Conservation (phyloP, 1,139 yeast genomes). For the Zhuliangozyma blackwelliae region DNA sequence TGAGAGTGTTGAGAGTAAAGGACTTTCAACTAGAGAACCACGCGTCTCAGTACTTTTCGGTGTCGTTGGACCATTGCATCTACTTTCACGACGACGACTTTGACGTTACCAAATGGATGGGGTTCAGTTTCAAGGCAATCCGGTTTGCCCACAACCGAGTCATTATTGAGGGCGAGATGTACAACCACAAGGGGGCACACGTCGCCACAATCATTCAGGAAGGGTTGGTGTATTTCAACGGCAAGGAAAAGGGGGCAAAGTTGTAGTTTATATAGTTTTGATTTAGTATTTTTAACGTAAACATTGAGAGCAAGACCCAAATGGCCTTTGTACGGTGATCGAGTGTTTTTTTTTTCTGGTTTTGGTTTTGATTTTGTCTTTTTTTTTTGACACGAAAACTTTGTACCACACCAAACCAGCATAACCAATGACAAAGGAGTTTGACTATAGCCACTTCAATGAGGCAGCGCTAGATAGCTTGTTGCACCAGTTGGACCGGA, state of each 20-base stretch:
- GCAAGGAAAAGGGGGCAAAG: slow-evolving; percentile 9
- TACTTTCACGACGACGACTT: slow-evolving; percentile 61
- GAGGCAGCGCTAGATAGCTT: slow-evolving; percentile 19
- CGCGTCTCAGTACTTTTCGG: slow-evolving; percentile 36
- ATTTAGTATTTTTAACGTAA: no score
- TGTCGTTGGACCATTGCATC: slow-evolving; percentile 64
- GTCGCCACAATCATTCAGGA: slow-evolving; percentile 68
- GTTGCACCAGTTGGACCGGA: slow-evolving; percentile 19
- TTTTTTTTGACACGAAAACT: background rate
- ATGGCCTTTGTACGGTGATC: no score
- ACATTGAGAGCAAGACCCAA: no score
- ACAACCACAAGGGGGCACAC: slow-evolving; percentile 45
- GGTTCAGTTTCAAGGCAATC: slow-evolving; percentile 47
- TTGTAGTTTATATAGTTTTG: slow-evolving; percentile 1
- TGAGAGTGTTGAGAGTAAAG: slow-evolving; percentile 24
- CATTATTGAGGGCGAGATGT: slow-evolving; percentile 58
- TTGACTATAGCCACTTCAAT: slow-evolving; percentile 12
- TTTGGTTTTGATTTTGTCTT: no score
- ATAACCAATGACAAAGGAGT: no score
- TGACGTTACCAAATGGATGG: slow-evolving; percentile 51
- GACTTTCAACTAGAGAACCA: slow-evolving; percentile 22
- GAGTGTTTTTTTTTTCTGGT: no score
- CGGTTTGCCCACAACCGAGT: slow-evolving; percentile 53
- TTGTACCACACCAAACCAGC: background rate
- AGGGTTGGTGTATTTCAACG: slow-evolving; percentile 41